Conservation (phyloP, 192 early-diverging fungal species). For the Rhizophagus clarus region DNA sequence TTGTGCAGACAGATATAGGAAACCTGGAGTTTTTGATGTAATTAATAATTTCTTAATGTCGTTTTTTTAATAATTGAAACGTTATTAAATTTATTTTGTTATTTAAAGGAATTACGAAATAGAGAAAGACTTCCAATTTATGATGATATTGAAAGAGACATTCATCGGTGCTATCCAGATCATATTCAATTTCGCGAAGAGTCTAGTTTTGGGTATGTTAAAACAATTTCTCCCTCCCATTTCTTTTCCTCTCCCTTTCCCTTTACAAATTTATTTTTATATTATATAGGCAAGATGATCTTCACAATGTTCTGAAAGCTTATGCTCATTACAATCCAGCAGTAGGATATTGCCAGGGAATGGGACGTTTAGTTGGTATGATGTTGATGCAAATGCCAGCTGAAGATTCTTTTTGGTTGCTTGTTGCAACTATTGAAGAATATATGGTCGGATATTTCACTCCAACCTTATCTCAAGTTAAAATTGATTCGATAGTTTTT, state of each 20-base stretch:
- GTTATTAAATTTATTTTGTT: not conserved
- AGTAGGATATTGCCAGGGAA: slow-evolving; percentile 96
- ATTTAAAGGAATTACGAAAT: slow-evolving; percentile 37
- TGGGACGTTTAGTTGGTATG: slow-evolving; percentile 90
- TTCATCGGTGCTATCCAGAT: slow-evolving; percentile 87
- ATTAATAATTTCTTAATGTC: not conserved
- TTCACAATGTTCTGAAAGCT: slow-evolving; percentile 77
- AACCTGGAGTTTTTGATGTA: slow-evolving; percentile 53
- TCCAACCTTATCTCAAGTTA: slow-evolving; percentile 69
- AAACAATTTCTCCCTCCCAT: not conserved
- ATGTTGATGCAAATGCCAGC: slow-evolving; percentile 85
- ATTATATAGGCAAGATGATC: slow-evolving; percentile 59
- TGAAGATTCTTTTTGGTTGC: slow-evolving; percentile 90
- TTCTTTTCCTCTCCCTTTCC: too few relatives aligned
- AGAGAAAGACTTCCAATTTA: slow-evolving; percentile 62
- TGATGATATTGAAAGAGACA: slow-evolving; percentile 90
- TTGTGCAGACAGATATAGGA: slow-evolving; percentile 50
- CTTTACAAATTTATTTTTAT: not conserved
- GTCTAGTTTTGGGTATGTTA: slow-evolving; percentile 55
- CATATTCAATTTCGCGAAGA: slow-evolving; percentile 77
- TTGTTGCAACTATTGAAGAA: slow-evolving; percentile 73
- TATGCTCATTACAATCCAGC: slow-evolving; percentile 86
- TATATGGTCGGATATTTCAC: slow-evolving; percentile 83
- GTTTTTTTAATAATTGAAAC: too few relatives aligned
- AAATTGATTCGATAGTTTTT: slow-evolving; percentile 83